Base-by-base conservation (phyloP, 345 rosid species). In the Adansonia digitata region DNA sequence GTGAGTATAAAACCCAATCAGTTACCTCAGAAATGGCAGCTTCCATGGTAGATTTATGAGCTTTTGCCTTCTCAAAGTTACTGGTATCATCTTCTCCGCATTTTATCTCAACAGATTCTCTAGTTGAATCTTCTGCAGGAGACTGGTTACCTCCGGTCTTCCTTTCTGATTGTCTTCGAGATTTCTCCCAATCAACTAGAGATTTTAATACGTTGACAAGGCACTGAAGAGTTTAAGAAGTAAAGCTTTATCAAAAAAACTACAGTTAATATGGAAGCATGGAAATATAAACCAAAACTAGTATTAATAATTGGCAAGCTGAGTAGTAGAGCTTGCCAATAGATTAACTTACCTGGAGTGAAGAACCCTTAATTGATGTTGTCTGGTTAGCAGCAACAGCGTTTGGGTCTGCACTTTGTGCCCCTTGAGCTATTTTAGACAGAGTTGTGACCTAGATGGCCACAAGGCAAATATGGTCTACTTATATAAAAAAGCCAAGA, bases 1-100 rank as follows among this genome's bases (percentile, higher is more conserved):
- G 14, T 64, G 45, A 51, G 61, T 27, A 46, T 39, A 74, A 55
- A 56, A 73, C 61, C 72, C 60, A 11, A 74, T 68, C 24, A 78
- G 81, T 77, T 82, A 90, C 99, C 97, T 93, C 97, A 59, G 90
- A 84, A 67, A 89, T 75, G 59, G 96, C 98, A 77, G 97, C 96
- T 85, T 95, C 99, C 86, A 88, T 69, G 67, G 98, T 91, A 81
- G 97, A 89, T 80, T 95, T 95, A 85, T 91, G 98, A 86, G 98
- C 99, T 86, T 95, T 95, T 42, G 94, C 93, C 86, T 88, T 95
- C 86, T 93, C 98, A 85, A 93, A 93, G 78, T 87, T 84, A 85
- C 89, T 91, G 77, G 93, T 78, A 77, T 68, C 79, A 81, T 93
- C 99, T 71, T 90, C 93, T 86, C 83, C 80, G 82, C 74, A 78